Evolutionary conservation across 2,329 filamentous ascomycete genomes (phyloP), one percentile per base, ranked within the genome.

Genomic region (Hyphodiscus sp.): DNA sequence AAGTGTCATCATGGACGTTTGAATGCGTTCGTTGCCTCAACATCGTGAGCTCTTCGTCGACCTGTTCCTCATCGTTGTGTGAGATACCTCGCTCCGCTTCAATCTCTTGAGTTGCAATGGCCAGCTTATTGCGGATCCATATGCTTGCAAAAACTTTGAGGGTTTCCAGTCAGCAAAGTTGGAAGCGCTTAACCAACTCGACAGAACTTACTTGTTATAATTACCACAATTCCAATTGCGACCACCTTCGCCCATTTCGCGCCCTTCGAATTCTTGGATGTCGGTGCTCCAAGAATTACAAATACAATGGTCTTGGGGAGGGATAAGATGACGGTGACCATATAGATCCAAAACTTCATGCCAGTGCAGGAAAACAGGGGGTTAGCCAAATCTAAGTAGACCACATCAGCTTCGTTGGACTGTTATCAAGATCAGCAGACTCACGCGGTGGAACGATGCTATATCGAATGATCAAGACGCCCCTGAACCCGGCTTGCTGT

Each of bases 301-400:
- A 58, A 58, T 1, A 58, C 50, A 30, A 58, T 48, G 23, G 54
- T 48, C 30, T 58, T 58, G 2, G 57, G 57, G 19, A 58, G 50
- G 19, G 57, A 58, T 15, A 58, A 38, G 11, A 58, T 13, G 4
- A 58, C 57, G 8, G 57, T 58, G 10, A 26, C 20, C 57, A 58
- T 58, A 38, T 58, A 58, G 7, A 58, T 20, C 57, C 57, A 58
- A 33, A 58, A 57, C 19, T 47, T 52, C 57, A 58, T 58, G 7
- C 57, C 57, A 13, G 57, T 58, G 29, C 57, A 58, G 16, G 57
- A 44, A 41, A 58, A 58, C 0, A 58, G 54, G 10, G 57, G 57
- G 41, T 58, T 58, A 20, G 57, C 57, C n/a, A 58, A 48, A 57
- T 58, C 57, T 58, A 49, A n/a, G n/a, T 7, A 41, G 30, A 2